Percentiles rank a stretch among this genome's conserved stretches.
These are phyloP conservation scores for Pseudopithomyces chartarum DNA, from an alignment of 2,329 filamentous ascomycete genomes.

Conservation along the genomic window DNA sequence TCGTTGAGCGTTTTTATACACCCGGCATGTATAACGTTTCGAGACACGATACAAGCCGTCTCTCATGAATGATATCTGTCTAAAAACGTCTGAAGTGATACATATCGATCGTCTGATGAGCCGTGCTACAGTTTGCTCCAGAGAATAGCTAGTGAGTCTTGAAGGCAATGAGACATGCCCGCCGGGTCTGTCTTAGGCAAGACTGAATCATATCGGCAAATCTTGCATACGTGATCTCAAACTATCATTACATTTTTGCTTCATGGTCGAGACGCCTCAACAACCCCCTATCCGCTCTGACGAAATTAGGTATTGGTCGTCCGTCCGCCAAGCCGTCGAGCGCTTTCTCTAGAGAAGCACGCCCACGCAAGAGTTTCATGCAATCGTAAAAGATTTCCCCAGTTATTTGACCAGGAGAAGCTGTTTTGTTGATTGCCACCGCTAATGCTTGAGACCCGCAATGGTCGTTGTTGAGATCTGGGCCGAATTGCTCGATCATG, in stretches of 20 bases:
- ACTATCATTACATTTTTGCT: not conserved
- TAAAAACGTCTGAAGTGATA: not conserved
- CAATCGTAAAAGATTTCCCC: too few species aligned
- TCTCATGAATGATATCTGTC: not conserved
- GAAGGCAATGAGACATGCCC: not conserved
- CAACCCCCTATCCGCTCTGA: not conserved
- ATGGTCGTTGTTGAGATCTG: not conserved
- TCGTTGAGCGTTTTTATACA: not conserved
- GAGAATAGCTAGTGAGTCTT: not conserved
- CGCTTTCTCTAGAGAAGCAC: not conserved
- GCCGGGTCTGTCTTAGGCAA: too few species aligned
- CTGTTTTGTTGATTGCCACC: not conserved
- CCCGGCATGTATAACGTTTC: not conserved
- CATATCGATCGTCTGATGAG: not conserved
- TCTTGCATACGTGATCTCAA: not conserved
- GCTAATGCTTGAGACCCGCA: not conserved
- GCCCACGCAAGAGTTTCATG: not conserved
- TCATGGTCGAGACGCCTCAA: not conserved
- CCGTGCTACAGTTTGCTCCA: not conserved
- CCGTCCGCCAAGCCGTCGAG: not conserved
- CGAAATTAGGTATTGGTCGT: not conserved
- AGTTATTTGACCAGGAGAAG: too few species aligned
- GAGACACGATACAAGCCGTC: not conserved
- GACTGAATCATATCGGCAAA: too few species aligned
- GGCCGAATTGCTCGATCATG: not conserved